Evolutionary conservation across 2,329 filamentous ascomycete species (phyloP).

Genomic region (Calonectria pteridis): DNA sequence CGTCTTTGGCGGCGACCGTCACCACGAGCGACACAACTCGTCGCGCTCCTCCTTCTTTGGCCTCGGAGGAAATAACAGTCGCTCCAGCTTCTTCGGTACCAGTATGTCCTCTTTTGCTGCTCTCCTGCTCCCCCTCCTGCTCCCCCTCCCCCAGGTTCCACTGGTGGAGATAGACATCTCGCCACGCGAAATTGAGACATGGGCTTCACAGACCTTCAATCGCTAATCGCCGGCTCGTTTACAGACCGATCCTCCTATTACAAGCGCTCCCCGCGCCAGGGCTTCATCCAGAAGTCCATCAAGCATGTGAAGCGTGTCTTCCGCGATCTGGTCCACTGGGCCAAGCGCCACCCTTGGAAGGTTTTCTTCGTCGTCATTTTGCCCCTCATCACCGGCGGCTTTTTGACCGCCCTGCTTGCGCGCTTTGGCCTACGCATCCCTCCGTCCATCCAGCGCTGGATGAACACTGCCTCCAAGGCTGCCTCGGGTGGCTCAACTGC

Average conservation of each 20-base stretch:
- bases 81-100: conserved; percentile 60
- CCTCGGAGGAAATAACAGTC: conserved; percentile 57
- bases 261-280: conserved; percentile 83
- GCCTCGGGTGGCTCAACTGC: conserved; percentile 58
- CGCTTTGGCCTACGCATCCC: conserved; percentile 86
- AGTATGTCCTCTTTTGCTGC: conserved; percentile 46
- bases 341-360: conserved; percentile 86
- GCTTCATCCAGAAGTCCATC: conserved; percentile 81
- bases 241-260: conserved; percentile 74
- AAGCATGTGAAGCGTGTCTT: conserved; percentile 83
- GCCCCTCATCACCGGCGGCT: conserved; percentile 87
- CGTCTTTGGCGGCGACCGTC: conserved; percentile 48
- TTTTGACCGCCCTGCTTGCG: conserved; percentile 80
- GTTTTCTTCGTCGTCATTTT: conserved; percentile 89
- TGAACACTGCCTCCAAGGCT: conserved; percentile 65
- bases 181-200: conserved; percentile 1
- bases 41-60: conserved; percentile 62
- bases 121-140: background rate
- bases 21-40: conserved; percentile 55
- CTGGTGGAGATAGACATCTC: background rate
- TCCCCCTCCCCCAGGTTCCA: background rate
- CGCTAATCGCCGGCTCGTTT: conserved; percentile 11
- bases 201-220: background rate
- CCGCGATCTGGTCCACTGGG: conserved; percentile 84
- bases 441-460: conserved; percentile 68